These are phyloP conservation scores for Coprinopsis cinerea DNA, from an alignment of 768 basidiomycete genomes.

Conservation along the genomic window DNA sequence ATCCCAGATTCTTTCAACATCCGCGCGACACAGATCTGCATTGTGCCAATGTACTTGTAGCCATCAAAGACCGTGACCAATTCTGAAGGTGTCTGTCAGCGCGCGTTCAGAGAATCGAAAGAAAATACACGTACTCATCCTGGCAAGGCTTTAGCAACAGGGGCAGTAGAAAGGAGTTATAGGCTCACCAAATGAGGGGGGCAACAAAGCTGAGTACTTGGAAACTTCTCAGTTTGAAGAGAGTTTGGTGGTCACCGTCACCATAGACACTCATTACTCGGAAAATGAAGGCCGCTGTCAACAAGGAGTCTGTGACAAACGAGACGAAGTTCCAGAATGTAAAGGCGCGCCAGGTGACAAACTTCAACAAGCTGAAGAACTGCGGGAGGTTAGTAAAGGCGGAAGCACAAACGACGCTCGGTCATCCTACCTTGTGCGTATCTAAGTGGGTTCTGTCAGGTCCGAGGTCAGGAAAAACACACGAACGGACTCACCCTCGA, in stretches of 20 bases:
- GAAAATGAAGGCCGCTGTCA: constrained; percentile 68
- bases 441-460: no score
- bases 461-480: no score
- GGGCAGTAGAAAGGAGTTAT: not conserved
- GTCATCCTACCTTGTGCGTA: constrained; percentile 42
- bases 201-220: constrained; percentile 85
- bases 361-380: constrained; percentile 66
- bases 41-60: constrained; percentile 75
- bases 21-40: constrained; percentile 89
- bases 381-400: constrained; percentile 20
- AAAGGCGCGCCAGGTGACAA: constrained; percentile 78
- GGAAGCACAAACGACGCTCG: not conserved
- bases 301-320: constrained; percentile 65
- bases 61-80: constrained; percentile 61
- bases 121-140: constrained; percentile 64
- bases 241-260: constrained; percentile 27
- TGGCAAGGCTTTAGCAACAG: constrained; percentile 24
- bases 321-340: constrained; percentile 73
- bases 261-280: constrained; percentile 54
- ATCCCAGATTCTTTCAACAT: constrained; percentile 93
- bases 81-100: constrained; percentile 35
- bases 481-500: constrained; percentile 57
- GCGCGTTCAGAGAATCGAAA: not conserved
- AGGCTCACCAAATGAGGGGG: constrained; percentile 76
- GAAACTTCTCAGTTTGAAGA: constrained; percentile 64